Evolutionary conservation across 108 stramenopile genomes (phyloP), one percentile per base, ranked within the genome.

Genomic region (Skeletonema costatum): DNA sequence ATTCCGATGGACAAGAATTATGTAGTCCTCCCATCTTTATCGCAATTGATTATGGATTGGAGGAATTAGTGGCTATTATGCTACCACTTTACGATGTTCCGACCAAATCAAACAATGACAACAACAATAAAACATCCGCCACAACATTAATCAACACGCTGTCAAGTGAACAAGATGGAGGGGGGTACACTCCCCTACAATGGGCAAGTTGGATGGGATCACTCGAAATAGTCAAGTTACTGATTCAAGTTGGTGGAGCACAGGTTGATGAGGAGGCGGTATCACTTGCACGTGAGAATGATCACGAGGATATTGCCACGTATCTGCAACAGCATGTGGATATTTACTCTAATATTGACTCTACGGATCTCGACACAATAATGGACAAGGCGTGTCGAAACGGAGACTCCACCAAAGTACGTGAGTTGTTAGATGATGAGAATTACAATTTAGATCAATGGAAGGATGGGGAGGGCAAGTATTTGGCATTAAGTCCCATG

Each of bases 321-420:
- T 77, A 67, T 33, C 64, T 88, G 2, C 29, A 64, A 33, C 30
- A 74, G 41, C 66, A 84, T 44, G 65, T 88, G 5, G 82, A 88
- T 75, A 61, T 80, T 16, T 88, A 88, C 63, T 65, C 71, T 12
- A 75, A 59, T 25, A 44, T 88, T 62, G 71, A 80, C n/a, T 31
- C 53, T 32, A 29, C 1, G 8, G 82, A 88, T 58, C n/a, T 65
- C 12, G 87, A 88, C 60, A 78, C 78, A 17, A 81, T 88, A 11
- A 88, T 88, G 87, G 82, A 80, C 59, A 88, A 70, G 68, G 87
- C 87, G 3, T 83, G 85, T 70, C 82, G 87, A 1, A 82, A 86
- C 44, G 87, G 87, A 11, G 87, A 88, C 61, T 32, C 77, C 3
- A 32, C 56, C 3, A 88, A 67, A 69, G 87, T 86, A 3, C 53